A percentile compares a stretch with the other conserved stretches of the same genome.
phyloP scores from a whole-genome alignment of 768 basidiomycete genomes.

The Calocera cornea region DNA sequence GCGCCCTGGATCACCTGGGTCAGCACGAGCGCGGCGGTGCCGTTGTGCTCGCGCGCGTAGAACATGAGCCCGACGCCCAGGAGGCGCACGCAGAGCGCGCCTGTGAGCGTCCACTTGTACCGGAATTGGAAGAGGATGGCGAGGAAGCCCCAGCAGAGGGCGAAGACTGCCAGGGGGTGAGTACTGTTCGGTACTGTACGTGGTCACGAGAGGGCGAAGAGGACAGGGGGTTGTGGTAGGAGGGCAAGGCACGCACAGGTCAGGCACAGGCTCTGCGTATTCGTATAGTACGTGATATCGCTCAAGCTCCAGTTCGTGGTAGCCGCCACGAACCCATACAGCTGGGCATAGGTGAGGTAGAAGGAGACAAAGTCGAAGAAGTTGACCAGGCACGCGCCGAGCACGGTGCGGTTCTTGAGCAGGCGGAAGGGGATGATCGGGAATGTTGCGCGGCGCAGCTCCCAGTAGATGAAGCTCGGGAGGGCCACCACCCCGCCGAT shows the following conservation, averaged over 20 bases:
- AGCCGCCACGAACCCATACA: constrained; percentile 46
- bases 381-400: constrained; percentile 46
- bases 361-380: constrained; percentile 45
- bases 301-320: constrained; percentile 35
- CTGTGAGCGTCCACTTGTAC: constrained; percentile 35
- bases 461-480: constrained; percentile 34
- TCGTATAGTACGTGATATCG: constrained; percentile 49
- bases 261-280: constrained; percentile 37
- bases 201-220: too few species aligned
- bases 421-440: constrained; percentile 53
- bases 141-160: constrained; percentile 41
- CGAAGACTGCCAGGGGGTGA: constrained; percentile 41
- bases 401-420: constrained; percentile 42
- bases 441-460: constrained; percentile 15
- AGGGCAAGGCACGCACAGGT: constrained; percentile 6
- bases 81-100: not conserved
- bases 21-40: constrained; percentile 36
- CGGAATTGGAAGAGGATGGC: constrained; percentile 39
- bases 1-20: constrained; percentile 61
- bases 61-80: constrained; percentile 57
- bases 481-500: constrained; percentile 34
- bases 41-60: constrained; percentile 49
- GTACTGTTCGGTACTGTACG: not conserved
- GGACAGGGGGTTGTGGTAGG: not conserved
- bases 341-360: constrained; percentile 54